Percentiles rank a stretch among this genome's conserved stretches.
Conservation (phyloP, 2,329 filamentous ascomycete species). For the Monilinia fructigena region DNA sequence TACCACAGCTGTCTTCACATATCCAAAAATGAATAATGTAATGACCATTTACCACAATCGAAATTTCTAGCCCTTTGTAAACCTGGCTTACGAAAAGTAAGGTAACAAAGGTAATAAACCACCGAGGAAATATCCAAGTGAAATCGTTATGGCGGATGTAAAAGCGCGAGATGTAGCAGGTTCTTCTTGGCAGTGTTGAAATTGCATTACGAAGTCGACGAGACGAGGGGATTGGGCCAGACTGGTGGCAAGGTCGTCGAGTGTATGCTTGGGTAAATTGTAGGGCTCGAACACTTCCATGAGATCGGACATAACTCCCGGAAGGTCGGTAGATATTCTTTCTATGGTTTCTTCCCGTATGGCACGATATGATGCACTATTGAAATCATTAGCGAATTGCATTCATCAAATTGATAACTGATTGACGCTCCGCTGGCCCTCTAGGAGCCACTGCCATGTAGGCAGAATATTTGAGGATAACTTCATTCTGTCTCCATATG, state of each 20-base stretch:
- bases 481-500: neutral
- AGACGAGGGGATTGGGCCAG: slow-evolving; percentile 39
- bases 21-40: slow-evolving; percentile 63
- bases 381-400: slow-evolving; percentile 27
- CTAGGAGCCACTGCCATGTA: neutral
- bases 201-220: slow-evolving; percentile 44
- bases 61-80: slow-evolving; percentile 53
- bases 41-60: slow-evolving; percentile 61
- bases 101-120: slow-evolving; percentile 56
- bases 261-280: slow-evolving; percentile 35
- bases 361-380: slow-evolving; percentile 39
- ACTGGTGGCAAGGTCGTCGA: slow-evolving; percentile 41
- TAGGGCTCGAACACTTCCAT: slow-evolving; percentile 42
- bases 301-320: slow-evolving; percentile 36
- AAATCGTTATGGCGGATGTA: slow-evolving; percentile 54
- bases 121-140: slow-evolving; percentile 55
- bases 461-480: neutral
- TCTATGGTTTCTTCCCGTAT: slow-evolving; percentile 35
- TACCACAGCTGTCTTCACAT: slow-evolving; percentile 58
- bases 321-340: slow-evolving; percentile 33
- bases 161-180: slow-evolving; percentile 39
- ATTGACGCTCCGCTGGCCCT: slow-evolving; percentile 3
- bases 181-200: slow-evolving; percentile 39
- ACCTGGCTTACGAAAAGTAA: slow-evolving; percentile 52
- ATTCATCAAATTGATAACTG: neutral